phyloP scores from a whole-genome alignment of 192 early-diverging fungal genomes.

The Rhizophagus prolifer region DNA sequence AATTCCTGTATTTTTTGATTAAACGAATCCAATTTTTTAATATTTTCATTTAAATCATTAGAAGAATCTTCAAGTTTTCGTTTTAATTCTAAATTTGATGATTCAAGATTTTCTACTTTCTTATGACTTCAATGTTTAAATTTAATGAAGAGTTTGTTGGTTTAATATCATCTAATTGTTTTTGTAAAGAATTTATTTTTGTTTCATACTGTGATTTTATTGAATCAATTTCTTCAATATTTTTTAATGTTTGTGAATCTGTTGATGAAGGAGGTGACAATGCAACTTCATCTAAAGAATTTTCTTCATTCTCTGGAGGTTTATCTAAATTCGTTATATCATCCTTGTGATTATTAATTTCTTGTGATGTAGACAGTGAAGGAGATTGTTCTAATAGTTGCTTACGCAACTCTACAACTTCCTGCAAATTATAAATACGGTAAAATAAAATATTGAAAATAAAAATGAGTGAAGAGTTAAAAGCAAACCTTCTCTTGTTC shows the following conservation, averaged over 20 bases:
- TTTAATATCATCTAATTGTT: not conserved
- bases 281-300: conserved; percentile 17
- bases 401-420: not conserved
- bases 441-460: not conserved
- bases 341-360: not conserved
- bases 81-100: not conserved
- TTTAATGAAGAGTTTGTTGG: not conserved
- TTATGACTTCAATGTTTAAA: not conserved
- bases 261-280: not conserved
- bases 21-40: not conserved
- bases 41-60: not conserved
- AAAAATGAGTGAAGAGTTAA: not conserved
- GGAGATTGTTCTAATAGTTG: not conserved
- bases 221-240: not conserved
- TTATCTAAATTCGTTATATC: not conserved
- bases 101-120: conserved; percentile 4
- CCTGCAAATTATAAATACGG: not conserved
- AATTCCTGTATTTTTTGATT: not conserved
- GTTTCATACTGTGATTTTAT: not conserved
- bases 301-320: conserved; percentile 20
- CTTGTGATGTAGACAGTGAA: not conserved
- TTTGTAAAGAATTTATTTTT: not conserved
- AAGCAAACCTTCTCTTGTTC: conserved; percentile 34
- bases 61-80: not conserved
- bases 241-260: conserved; percentile 1